phyloP scores from a whole-genome alignment of 2,329 filamentous ascomycete species.

The Myriosclerotinia scirpicola region DNA sequence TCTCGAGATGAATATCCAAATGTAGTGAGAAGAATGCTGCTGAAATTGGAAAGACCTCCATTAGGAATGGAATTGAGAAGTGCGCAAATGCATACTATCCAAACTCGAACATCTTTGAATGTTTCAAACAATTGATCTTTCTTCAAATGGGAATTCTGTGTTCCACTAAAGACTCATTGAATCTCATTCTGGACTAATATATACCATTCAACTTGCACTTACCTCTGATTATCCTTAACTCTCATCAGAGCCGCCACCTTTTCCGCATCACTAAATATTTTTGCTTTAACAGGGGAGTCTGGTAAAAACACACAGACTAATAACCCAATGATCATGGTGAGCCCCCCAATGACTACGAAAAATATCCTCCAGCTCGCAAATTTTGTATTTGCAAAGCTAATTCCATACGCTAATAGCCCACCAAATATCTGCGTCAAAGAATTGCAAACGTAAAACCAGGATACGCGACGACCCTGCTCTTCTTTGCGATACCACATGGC shows the following conservation, averaged over 20 bases:
- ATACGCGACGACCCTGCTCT: conserved; percentile 53
- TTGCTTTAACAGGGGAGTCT: conserved; percentile 41
- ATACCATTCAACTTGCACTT: not conserved
- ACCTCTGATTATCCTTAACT: not conserved
- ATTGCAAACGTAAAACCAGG: not conserved
- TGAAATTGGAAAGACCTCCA: not conserved
- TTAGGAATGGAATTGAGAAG: not conserved
- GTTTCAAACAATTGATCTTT: not conserved
- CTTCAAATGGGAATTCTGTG: not conserved
- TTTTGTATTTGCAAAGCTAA: conserved; percentile 19
- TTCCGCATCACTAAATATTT: conserved; percentile 43
- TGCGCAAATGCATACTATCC: not conserved
- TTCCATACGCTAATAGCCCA: conserved; percentile 6
- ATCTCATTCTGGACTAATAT: not conserved
- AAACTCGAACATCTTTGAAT: not conserved
- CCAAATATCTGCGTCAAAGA: conserved; percentile 33
- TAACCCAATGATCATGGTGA: conserved; percentile 11
- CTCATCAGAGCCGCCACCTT: conserved; percentile 30
- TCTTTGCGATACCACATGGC: conserved; percentile 53
- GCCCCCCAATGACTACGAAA: conserved; percentile 19
- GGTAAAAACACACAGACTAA: not conserved
- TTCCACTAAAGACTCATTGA: not conserved
- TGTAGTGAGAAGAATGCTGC: not conserved
- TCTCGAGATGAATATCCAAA: not conserved
- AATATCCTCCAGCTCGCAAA: conserved; percentile 23